Base-by-base conservation (phyloP, 2,329 filamentous ascomycete species). In the Thielaviopsis punctulata region DNA sequence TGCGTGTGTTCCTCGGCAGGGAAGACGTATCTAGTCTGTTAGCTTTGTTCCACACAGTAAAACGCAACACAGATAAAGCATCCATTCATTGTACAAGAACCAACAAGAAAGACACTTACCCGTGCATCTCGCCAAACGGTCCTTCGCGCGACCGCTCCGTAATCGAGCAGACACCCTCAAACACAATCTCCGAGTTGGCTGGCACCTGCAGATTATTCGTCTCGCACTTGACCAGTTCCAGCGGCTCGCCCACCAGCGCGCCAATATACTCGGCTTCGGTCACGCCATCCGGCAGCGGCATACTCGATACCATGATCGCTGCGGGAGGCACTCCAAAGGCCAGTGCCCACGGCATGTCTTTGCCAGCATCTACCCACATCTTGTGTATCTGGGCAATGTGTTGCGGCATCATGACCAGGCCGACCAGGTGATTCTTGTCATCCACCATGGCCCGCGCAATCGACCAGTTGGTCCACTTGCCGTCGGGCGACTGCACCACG, bases 221-320 rank as follows among this genome's bases (percentile, higher is more conserved):
- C n/a, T 75, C 72, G 52, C 72, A 75, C 56, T 73, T 75, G 33
- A 72, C 67, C 0, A 76, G 56, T 27, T 75, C 68, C 5, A 75
- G 52, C 0, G 72, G 61, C 0, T 59, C 54, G 2, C 72, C 71
- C 1, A 63, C 64, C 51, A 76, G 62, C 0, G 71, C 65, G 1
- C 72, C 72, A 5, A 74, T 63, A 50, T 73, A 76, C 1, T 63
- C 69, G 3, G 65, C 67, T 58, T 76, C 73, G 0, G 66, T 67
- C 0, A 74, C 61, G 0, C 70, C 69, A 18, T 69, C 68, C 0
- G 72, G 72, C n/a, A 73, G 59, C 0, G 71, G 71, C 68, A 73
- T 71, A 23, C 63, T 64, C 0, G 69, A 61, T 0, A 69, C 71
- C 62, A 76, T 70, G 39, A 68, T 69, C 1, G 70, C 71, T 0